Evolutionary conservation across 768 basidiomycete species (phyloP), one percentile per base, ranked within the genome.

Genomic region (Holtermanniella nyarrowii): DNA sequence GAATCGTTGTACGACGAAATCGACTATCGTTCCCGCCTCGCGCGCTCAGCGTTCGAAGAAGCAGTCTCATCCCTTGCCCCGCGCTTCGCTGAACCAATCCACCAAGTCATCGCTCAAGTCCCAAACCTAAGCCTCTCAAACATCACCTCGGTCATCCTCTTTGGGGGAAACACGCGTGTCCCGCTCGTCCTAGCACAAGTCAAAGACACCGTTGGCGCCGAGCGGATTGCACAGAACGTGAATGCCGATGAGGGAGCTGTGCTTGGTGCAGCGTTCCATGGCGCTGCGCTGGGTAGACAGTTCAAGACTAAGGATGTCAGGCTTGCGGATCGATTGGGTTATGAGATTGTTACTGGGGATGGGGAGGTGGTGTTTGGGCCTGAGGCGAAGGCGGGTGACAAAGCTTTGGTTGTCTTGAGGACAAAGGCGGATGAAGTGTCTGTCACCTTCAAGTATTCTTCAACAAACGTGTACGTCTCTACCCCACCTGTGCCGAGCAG

Each of bases 241-340:
- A 97, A 99, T 68, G 84, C 93, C 0, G 95, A 97, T 67, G 95
- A 99, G 73, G 87, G 89, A 0, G 86, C 85, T 22, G 93, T 96
- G 18, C 79, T 99, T 42, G 89, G 85, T 41, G 90, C 93, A 21
- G 93, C 86, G 1, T 82, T 95, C 45, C 82, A 93, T 56, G 95
- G 91, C 14, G 93, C 95, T 3, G 77, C 81, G 21, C 78, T 91
- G 23, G 88, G 85, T 59, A 77, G 84, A 39, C 87, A 87, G 63
- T 97, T 95, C 78, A 85, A 86, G 75, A 95, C 95, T 45, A 99
- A 97, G 74, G 82, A 85, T 60, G 85, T 96, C 69, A 85, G 87
- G 55, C 77, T 96, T 25, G 71, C 77, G 3, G 95, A 97, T 68
- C 77, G 86, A 53, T 71, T 73, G 14, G 73, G 78, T 3, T 81